Percentiles rank a stretch among this genome's conserved stretches.
Evolutionary conservation across 1,139 yeast genomes (phyloP).

Genomic region (Sugiyamaella pinicola): DNA sequence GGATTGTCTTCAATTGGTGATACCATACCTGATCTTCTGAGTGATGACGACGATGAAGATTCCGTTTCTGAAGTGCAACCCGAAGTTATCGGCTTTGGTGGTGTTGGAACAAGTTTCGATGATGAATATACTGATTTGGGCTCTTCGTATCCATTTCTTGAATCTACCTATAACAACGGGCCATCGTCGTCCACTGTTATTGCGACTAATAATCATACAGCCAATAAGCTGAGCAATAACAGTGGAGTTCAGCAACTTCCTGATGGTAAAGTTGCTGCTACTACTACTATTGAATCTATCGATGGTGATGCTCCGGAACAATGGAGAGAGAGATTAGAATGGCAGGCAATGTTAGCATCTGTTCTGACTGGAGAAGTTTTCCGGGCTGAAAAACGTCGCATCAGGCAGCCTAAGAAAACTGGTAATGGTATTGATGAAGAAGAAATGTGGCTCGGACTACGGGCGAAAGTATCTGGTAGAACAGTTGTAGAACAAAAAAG

Average conservation of each 20-base stretch:
- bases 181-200: neutral
- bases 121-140: slow-evolving; percentile 41
- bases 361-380: slow-evolving; percentile 96
- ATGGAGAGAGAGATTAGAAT: slow-evolving; percentile 80
- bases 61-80: slow-evolving; percentile 33
- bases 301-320: slow-evolving; percentile 53
- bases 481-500: slow-evolving; percentile 78
- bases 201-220: neutral
- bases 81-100: slow-evolving; percentile 37
- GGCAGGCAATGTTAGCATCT: slow-evolving; percentile 92
- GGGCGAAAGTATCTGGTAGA: slow-evolving; percentile 81
- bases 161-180: slow-evolving; percentile 27
- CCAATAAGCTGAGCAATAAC: neutral
- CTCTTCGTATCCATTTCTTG: slow-evolving; percentile 34
- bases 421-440: slow-evolving; percentile 49
- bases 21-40: slow-evolving; percentile 24
- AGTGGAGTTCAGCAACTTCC: neutral
- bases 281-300: slow-evolving; percentile 17
- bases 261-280: slow-evolving; percentile 2
- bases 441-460: slow-evolving; percentile 76
- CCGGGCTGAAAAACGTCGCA: slow-evolving; percentile 82
- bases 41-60: slow-evolving; percentile 36
- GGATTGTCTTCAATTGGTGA: slow-evolving; percentile 34
- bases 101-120: slow-evolving; percentile 42
- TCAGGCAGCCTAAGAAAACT: slow-evolving; percentile 48